Percentiles rank a stretch among this genome's conserved stretches.
Evolutionary conservation across 108 stramenopile species (phyloP).

Genomic region (Fistulifera pelliculosa): DNA sequence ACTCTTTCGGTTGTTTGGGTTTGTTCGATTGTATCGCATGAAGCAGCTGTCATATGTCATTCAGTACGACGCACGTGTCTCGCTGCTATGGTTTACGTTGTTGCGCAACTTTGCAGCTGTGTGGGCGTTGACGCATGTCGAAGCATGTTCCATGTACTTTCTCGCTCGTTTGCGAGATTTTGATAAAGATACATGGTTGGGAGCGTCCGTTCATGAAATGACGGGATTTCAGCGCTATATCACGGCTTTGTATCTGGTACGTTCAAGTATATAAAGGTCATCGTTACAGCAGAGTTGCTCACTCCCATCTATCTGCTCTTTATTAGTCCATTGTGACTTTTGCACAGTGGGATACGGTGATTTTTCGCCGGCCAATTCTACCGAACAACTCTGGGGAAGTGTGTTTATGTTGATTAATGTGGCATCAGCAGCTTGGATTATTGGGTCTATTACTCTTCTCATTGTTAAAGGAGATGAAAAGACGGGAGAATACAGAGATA

Average conservation of each 20-base stretch:
- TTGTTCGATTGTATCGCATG: slow-evolving; percentile 28
- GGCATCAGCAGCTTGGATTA: slow-evolving; percentile 30
- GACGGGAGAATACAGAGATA: slow-evolving; percentile 41
- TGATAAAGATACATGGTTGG: slow-evolving; percentile 35
- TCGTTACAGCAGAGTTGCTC: too few relatives aligned
- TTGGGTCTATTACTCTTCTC: slow-evolving; percentile 39
- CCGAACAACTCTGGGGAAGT: slow-evolving; percentile 28
- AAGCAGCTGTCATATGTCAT: slow-evolving; percentile 25
- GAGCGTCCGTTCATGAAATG: slow-evolving; percentile 13
- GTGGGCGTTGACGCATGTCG: slow-evolving; percentile 17
- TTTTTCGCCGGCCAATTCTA: slow-evolving; percentile 22
- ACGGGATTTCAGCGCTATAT: slow-evolving; percentile 33
- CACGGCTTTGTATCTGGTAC: slow-evolving; percentile 29
- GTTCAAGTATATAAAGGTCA: too few relatives aligned
- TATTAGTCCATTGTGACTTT: slow-evolving; percentile 33
- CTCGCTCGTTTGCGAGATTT: slow-evolving; percentile 30
- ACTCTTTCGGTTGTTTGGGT: slow-evolving; percentile 17
- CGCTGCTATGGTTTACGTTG: slow-evolving; percentile 29
- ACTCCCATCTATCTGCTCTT: too few relatives aligned
- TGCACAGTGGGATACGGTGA: slow-evolving; percentile 44
- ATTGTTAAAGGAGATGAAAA: slow-evolving; percentile 39
- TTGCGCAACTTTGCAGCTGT: slow-evolving; percentile 32
- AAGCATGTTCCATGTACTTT: slow-evolving; percentile 40
- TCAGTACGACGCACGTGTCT: slow-evolving; percentile 26
- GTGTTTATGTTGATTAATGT: slow-evolving; percentile 39